Evolutionary conservation across 2,329 filamentous ascomycete genomes (phyloP).

Genomic region (Cladophialophora yegresii): DNA sequence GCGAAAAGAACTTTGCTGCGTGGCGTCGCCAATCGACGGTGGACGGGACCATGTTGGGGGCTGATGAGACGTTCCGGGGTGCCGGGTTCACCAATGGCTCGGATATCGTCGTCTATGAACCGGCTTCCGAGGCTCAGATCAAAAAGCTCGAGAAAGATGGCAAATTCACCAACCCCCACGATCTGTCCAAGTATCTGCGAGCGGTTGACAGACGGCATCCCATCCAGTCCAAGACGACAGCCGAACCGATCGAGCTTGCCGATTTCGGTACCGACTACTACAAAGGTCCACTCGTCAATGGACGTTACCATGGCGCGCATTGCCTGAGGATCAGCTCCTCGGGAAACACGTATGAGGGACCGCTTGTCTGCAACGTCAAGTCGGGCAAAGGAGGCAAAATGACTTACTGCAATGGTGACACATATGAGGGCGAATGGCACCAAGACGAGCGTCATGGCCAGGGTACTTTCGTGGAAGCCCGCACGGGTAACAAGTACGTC

Average conservation of each 20-base stretch:
- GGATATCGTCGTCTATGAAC: slow-evolving; percentile 48
- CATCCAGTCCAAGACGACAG: slow-evolving; percentile 27
- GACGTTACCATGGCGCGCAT: slow-evolving; percentile 57
- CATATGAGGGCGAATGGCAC: slow-evolving; percentile 51
- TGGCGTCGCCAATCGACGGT: slow-evolving; percentile 45
- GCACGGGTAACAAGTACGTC: slow-evolving; percentile 62
- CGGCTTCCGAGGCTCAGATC: slow-evolving; percentile 41
- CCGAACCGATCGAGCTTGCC: slow-evolving; percentile 48
- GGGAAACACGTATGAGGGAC: slow-evolving; percentile 59
- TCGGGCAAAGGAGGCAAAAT: slow-evolving; percentile 58
- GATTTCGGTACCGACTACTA: slow-evolving; percentile 59
- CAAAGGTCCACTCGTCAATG: slow-evolving; percentile 54
- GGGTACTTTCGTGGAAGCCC: slow-evolving; percentile 58
- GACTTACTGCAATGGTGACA: slow-evolving; percentile 58
- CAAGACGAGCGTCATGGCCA: slow-evolving; percentile 56
- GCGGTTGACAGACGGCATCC: slow-evolving; percentile 34
- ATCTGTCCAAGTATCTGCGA: slow-evolving; percentile 24
- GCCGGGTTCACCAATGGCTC: slow-evolving; percentile 42
- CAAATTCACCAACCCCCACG: slow-evolving; percentile 32
- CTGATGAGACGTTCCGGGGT: slow-evolving; percentile 34
- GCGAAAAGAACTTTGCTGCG: slow-evolving; percentile 46
- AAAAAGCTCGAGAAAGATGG: slow-evolving; percentile 39
- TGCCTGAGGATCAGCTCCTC: slow-evolving; percentile 54
- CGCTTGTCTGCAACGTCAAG: slow-evolving; percentile 55
- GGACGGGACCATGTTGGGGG: slow-evolving; percentile 42